Conservation (phyloP, 2,329 filamentous ascomycete species). For the Aspergillus floridensis region DNA sequence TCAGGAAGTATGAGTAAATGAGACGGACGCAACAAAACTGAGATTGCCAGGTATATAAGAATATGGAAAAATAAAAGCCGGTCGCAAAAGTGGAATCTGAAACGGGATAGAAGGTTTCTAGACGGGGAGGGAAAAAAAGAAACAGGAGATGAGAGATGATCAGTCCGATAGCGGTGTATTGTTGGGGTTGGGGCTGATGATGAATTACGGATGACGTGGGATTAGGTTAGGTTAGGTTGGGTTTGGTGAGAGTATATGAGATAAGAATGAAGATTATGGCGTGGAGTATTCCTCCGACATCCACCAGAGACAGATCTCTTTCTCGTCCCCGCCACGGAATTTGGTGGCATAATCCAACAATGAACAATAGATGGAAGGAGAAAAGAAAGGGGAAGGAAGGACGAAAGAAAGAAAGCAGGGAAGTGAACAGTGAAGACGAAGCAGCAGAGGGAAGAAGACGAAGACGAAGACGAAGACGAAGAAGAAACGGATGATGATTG, state of each 20-base stretch:
- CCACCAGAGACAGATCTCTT: neutral
- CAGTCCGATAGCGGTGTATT: slow-evolving; percentile 3
- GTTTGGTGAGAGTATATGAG: neutral
- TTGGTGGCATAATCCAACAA: neutral
- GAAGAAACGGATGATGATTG: slow-evolving; percentile 13
- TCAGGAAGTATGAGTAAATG: neutral
- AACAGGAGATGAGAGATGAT: neutral
- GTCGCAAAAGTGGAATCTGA: neutral
- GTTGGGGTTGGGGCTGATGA: slow-evolving; percentile 1
- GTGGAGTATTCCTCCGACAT: neutral
- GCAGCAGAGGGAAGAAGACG: no score
- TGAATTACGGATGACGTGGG: slow-evolving; percentile 7
- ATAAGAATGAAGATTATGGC: slow-evolving; percentile 1
- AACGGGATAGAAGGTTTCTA: neutral
- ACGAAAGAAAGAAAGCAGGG: neutral
- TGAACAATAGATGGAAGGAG: neutral
- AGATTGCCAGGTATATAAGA: neutral
- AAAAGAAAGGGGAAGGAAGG: neutral
- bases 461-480: slow-evolving; percentile 3
- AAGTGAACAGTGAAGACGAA: no score
- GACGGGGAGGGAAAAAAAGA: neutral
- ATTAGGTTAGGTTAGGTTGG: neutral
- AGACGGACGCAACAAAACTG: neutral
- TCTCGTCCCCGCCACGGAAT: neutral
- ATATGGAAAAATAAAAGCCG: neutral